A percentile compares a stretch with the other conserved stretches of the same genome.
These are phyloP conservation scores for Inga oerstediana DNA, from an alignment of 306 rosid genomes.

Conservation along the genomic window DNA sequence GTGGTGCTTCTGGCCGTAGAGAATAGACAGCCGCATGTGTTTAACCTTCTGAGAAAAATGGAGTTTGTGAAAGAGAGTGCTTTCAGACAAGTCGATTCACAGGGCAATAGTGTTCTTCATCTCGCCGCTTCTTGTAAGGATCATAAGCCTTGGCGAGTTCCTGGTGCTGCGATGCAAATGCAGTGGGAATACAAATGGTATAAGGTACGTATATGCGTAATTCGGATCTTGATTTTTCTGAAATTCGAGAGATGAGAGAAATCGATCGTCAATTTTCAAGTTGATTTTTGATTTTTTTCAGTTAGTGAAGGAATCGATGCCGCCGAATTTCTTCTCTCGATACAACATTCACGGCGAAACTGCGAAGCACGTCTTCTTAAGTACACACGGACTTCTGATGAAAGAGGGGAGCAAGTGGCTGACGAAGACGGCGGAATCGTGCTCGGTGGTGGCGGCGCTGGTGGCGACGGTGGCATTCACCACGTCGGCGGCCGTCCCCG, in stretches of 20 bases:
- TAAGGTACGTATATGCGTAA: slow-evolving; percentile 28
- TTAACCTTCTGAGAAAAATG: slow-evolving; percentile 22
- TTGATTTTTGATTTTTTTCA: slow-evolving; percentile 5
- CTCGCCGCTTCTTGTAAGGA: slow-evolving; percentile 42
- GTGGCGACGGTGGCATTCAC: slow-evolving; percentile 68
- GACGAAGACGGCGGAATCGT: slow-evolving; percentile 52
- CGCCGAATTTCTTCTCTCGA: slow-evolving; percentile 41
- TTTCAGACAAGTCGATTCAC: slow-evolving; percentile 39
- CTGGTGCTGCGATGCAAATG: slow-evolving; percentile 60
- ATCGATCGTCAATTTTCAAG: too few relatives aligned
- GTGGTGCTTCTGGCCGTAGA: slow-evolving; percentile 53
- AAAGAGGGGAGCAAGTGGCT: slow-evolving; percentile 62
- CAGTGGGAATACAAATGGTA: slow-evolving; percentile 67
- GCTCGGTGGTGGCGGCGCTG: slow-evolving; percentile 67
- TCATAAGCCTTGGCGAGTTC: slow-evolving; percentile 47
- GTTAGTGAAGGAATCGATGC: slow-evolving; percentile 58
- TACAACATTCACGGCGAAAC: slow-evolving; percentile 45
- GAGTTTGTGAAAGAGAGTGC: slow-evolving; percentile 34
- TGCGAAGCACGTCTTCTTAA: slow-evolving; percentile 47
- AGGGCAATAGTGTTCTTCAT: slow-evolving; percentile 52
- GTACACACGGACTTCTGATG: slow-evolving; percentile 35
- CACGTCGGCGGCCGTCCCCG: slow-evolving; percentile 59
- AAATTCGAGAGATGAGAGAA: too few relatives aligned
- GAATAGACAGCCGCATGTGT: slow-evolving; percentile 51
- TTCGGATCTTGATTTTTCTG: too few relatives aligned